phyloP scores from a whole-genome alignment of 2,329 filamentous ascomycete genomes.

The Arthrobotrys musiformis region DNA sequence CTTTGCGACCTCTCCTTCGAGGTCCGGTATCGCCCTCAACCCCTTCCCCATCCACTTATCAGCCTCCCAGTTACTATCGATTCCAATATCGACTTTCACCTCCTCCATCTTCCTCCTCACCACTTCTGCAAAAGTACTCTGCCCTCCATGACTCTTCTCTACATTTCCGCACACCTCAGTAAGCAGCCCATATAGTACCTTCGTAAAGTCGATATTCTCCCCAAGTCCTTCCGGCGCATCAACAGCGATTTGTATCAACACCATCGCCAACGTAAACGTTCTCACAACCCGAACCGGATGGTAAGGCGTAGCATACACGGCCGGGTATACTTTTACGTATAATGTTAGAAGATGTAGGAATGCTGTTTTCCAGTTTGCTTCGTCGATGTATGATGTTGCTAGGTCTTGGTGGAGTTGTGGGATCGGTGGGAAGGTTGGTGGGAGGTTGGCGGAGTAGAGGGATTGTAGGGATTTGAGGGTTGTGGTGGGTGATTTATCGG shows the following conservation, averaged over 20 bases:
- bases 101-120: conserved; percentile 63
- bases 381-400: conserved; percentile 66
- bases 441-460: conserved; percentile 63
- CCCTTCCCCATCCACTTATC: conserved; percentile 54
- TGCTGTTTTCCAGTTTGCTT: conserved; percentile 64
- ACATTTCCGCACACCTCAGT: conserved; percentile 63
- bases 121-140: conserved; percentile 63
- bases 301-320: conserved; percentile 65
- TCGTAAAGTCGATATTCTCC: conserved; percentile 63
- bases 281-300: conserved; percentile 70
- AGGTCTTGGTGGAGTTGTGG: conserved; percentile 68
- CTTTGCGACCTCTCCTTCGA: conserved; percentile 55
- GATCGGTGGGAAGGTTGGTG: conserved; percentile 68
- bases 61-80: conserved; percentile 53
- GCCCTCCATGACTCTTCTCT: conserved; percentile 64
- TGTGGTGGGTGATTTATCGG: conserved; percentile 57
- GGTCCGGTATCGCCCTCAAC: conserved; percentile 41
- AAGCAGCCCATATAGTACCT: conserved; percentile 64
- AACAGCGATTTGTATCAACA: conserved; percentile 57
- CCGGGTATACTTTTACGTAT: conserved; percentile 67
- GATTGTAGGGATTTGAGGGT: conserved; percentile 61
- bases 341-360: conserved; percentile 68
- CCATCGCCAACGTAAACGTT: conserved; percentile 57
- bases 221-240: conserved; percentile 59
- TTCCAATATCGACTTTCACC: conserved; percentile 60